These are phyloP conservation scores for Suillus plorans DNA, from an alignment of 768 basidiomycete genomes.

Conservation along the genomic window DNA sequence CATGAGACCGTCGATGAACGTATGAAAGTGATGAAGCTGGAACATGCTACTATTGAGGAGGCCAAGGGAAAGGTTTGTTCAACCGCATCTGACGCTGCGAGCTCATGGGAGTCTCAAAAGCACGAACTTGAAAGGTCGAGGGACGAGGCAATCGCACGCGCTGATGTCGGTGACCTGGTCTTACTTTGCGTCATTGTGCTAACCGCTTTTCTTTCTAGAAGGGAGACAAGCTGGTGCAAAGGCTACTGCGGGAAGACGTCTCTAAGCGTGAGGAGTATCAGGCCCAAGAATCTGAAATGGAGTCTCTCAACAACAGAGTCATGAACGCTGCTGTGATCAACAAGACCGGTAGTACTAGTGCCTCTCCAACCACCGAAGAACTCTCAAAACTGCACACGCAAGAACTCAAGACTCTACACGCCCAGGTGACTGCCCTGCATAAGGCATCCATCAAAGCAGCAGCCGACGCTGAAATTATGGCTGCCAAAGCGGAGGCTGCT, in stretches of 20 bases:
- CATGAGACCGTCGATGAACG: no score
- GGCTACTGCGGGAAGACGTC: background rate
- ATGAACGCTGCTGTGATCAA: slow-evolving; percentile 49
- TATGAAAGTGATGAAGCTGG: no score
- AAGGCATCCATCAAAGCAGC: slow-evolving; percentile 53
- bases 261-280: background rate
- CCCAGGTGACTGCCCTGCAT: slow-evolving; percentile 51
- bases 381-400: slow-evolving; percentile 52
- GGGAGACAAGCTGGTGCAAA: background rate
- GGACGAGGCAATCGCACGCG: background rate
- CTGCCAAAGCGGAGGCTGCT: slow-evolving; percentile 35
- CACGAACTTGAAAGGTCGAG: background rate
- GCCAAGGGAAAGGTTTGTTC: background rate
- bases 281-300: slow-evolving; percentile 29
- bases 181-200: background rate
- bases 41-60: background rate
- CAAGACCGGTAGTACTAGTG: slow-evolving; percentile 30
- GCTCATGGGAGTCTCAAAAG: background rate
- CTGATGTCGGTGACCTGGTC: background rate
- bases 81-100: background rate
- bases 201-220: background rate
- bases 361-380: slow-evolving; percentile 35
- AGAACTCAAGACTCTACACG: slow-evolving; percentile 56
- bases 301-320: slow-evolving; percentile 42
- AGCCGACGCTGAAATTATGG: slow-evolving; percentile 43